Evolutionary conservation across 257 asterid genomes (phyloP), one percentile per base, ranked within the genome.

Genomic region (Penstemon eatonii): DNA sequence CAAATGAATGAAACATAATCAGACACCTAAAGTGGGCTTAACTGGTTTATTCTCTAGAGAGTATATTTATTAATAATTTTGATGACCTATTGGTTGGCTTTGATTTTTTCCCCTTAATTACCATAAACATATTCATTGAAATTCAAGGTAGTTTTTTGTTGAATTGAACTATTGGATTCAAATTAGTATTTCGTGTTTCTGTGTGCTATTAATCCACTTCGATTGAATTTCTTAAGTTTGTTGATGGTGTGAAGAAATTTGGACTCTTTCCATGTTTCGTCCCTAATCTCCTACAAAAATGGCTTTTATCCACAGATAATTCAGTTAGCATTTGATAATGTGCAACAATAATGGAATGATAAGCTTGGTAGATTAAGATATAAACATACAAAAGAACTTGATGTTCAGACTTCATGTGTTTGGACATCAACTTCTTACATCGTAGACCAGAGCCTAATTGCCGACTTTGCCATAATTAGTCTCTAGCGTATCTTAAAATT

Each of bases 61-160:
- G 69, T 54, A 9, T 56, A 19, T 4, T 63, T 69, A 52, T 47
- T 33, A 63, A 9, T 54, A 44, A 36, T 53, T 15, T 44, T 19
- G 69, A 55, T 51, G 40, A 37, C 18, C 15, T 45, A 36, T 60
- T 69, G 45, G 37, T 63, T 63, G 56, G 52, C 7, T 10, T 8
- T 10, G 15, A 38, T 3, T 4, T 6, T 9, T 41, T 39, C 1
- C 8, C 2, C 33, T 2, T 25, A 25, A 25, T 25, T 40, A 44
- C 56, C 10, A 6, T 45, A 46, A 7, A 8, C 39, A 33, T 54
- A 0, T 15, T 15, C 12, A 60, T 39, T 19, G 7, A 4, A 15
- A 10, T 44, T 39, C 42, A 67, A 72, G 15, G 62, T 60, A 47
- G 33, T 56, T 62, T 49, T 37, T 33, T 47, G 49, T 69, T 59